These are phyloP conservation scores for Panicum miliaceum DNA, from an alignment of 176 grass and related monocot genomes.

Conservation along the genomic window DNA sequence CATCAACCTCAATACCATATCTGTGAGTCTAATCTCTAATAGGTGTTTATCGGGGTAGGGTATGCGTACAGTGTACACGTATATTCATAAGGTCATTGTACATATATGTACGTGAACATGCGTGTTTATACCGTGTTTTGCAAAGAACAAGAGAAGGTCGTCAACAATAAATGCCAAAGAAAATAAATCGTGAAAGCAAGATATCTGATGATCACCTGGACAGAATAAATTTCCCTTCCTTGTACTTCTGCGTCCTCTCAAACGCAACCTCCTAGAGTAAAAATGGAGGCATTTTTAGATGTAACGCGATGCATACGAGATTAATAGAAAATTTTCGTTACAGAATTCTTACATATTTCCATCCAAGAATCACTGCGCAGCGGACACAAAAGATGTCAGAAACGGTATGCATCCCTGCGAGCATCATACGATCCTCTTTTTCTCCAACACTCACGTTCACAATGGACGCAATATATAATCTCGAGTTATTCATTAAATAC, in stretches of 20 bases:
- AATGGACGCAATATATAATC: constrained; percentile 40
- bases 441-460: constrained; percentile 75
- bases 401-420: constrained; percentile 79
- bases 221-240: constrained; percentile 92
- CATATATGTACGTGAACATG: too few species aligned
- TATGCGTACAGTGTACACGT: too few species aligned
- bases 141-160: neutral
- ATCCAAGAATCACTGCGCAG: constrained; percentile 82
- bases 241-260: constrained; percentile 77
- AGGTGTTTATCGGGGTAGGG: too few species aligned
- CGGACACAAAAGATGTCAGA: constrained; percentile 88
- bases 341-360: constrained; percentile 91
- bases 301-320: constrained; percentile 2
- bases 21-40: too few species aligned
- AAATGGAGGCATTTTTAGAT: constrained; percentile 28
- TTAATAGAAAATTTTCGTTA: constrained; percentile 1
- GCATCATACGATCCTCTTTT: constrained; percentile 80
- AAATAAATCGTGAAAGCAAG: neutral
- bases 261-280: constrained; percentile 62
- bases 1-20: too few species aligned
- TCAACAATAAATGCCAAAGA: neutral
- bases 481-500: neutral
- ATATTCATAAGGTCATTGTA: too few species aligned
- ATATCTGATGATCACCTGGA: constrained; percentile 58
- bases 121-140: neutral